Evolutionary conservation across 1,284 basidiomycete species (phyloP), one percentile per base, ranked within the genome.

Genomic region (Sporisorium sorghi): DNA sequence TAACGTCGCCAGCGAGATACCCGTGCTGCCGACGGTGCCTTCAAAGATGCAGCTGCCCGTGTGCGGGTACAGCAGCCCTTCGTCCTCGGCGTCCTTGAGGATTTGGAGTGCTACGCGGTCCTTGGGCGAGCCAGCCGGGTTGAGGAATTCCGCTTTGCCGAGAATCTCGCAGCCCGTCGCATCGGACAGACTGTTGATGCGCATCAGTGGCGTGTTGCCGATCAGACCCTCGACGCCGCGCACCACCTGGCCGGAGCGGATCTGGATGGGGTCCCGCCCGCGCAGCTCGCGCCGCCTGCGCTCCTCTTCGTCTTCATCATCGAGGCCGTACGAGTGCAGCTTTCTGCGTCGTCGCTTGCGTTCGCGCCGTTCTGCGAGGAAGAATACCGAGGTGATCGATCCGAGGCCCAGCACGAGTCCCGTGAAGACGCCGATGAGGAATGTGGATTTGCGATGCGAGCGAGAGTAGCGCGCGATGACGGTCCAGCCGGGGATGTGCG

Each of bases 61-160:
- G 75, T 95, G 85, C 0, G 96, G 97, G 73, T 90, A 88, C 1
- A 99, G 86, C 7, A 94, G 86, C 0, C 94, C 94, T 73, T 89
- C 87, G 15, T 88, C 88, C 84, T 99, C 97, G 0, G 97, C 97
- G 81, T 97, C 93, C 68, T 93, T 67, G n/a, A 84, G 71, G 56
- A 84, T 94, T 83, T 90, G 89, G 57, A 98, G 85, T 0, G 95
- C 96, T 12, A 99, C 95, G 23, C 97, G 89, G 85, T 99, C 97
- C 85, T 99, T 99, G 47, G 98, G 92, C 59, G 94, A 97, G 23
- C 97, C 97, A 17, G 94, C 97, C 0, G 97, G 96, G 85, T 99
- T 99, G 57, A 99, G 85, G 83, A 92, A 98, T 91, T 97, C 94
- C 14, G 93, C 93, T 86, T 97, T 97, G n/a, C 93, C 95, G 86